These are phyloP conservation scores for Fusarium avenaceum DNA, from an alignment of 2,329 filamentous ascomycete genomes.

Conservation along the genomic window DNA sequence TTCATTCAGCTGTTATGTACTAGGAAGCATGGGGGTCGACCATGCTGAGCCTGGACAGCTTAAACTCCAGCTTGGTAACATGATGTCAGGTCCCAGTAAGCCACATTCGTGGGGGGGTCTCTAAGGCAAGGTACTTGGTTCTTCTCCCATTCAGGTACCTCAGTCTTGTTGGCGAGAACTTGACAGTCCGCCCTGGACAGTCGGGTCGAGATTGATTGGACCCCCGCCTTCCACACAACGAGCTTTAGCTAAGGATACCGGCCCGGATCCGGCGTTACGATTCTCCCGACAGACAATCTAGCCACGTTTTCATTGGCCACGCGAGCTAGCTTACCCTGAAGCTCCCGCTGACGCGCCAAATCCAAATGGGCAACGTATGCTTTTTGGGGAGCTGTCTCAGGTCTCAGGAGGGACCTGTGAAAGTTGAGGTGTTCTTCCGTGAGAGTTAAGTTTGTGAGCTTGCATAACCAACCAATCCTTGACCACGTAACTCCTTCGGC, in stretches of 20 bases:
- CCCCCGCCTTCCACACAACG: not conserved
- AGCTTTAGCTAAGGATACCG: slow-evolving; percentile 4
- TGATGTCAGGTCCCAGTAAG: slow-evolving; percentile 48
- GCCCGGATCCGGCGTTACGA: slow-evolving; percentile 43
- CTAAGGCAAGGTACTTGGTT: slow-evolving; percentile 33
- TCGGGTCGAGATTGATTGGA: slow-evolving; percentile 1
- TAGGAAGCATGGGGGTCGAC: slow-evolving; percentile 26
- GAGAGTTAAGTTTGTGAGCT: slow-evolving; percentile 35
- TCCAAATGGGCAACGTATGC: slow-evolving; percentile 56
- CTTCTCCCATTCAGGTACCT: slow-evolving; percentile 31
- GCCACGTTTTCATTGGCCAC: slow-evolving; percentile 47
- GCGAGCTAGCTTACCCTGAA: slow-evolving; percentile 45
- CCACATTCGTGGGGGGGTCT: slow-evolving; percentile 41
- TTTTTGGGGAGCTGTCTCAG: slow-evolving; percentile 51
- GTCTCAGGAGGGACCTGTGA: slow-evolving; percentile 46
- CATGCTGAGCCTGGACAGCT: slow-evolving; percentile 27
- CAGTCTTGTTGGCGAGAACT: slow-evolving; percentile 17
- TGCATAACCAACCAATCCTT: slow-evolving; percentile 34
- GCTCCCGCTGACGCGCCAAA: slow-evolving; percentile 50
- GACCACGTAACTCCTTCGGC: slow-evolving; percentile 24
- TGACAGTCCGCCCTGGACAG: not conserved
- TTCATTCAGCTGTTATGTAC: slow-evolving; percentile 17
- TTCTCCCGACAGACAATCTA: slow-evolving; percentile 31
- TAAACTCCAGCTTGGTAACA: slow-evolving; percentile 44
- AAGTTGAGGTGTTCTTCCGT: slow-evolving; percentile 40